Base-by-base conservation (phyloP, 352 stramenopile genomes). In the Pythium vanterpoolii region DNA sequence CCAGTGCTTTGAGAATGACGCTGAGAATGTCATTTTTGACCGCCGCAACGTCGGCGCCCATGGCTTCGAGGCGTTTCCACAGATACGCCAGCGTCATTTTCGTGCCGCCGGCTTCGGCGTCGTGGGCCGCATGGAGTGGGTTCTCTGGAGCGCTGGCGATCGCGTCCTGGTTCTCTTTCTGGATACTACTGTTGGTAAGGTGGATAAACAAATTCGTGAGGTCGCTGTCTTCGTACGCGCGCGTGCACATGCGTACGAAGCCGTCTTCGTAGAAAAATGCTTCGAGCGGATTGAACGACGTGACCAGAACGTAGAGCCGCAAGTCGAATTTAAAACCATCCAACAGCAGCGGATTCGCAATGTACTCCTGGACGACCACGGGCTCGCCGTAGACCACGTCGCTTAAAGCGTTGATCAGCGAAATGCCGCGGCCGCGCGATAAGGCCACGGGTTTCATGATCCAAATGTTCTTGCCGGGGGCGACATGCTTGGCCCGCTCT, bases 171-270 rank as follows among this genome's bases (percentile, higher is more conserved):
- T 91, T 86, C 36, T 76, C 77, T 62, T 97, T 97, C 64, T 98
- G 90, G 66, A 98, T 95, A 47, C 87, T 97, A 68, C 87, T 97
- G 74, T 98, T 98, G 10, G 95, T 98, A 10, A 98, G 68, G 59
- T 98, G 95, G 31, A 98, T 86, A 19, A 96, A 95, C 11, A 92
- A 71, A 67, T 97, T 90, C 40, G 58, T 63, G 14, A 97, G 42
- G 43, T 85, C 75, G 9, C 82, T 64, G 34, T 88, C 65, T 36
- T 89, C 66, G 68, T 98, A 98, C 14, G 64, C 62, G 28, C 85
- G 63, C 40, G 89, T 97, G 50, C 88, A 96, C 43, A 98, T 74
- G 8, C 95, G 79, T 40, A 96, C 90, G 53, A 98, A 96, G 16
- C 93, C 95, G 59, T 98, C 88, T 48, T 93, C 79, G 66, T 98